phyloP scores from a whole-genome alignment of 371 early-diverging fungal species.

The Antonospora locustae region DNA sequence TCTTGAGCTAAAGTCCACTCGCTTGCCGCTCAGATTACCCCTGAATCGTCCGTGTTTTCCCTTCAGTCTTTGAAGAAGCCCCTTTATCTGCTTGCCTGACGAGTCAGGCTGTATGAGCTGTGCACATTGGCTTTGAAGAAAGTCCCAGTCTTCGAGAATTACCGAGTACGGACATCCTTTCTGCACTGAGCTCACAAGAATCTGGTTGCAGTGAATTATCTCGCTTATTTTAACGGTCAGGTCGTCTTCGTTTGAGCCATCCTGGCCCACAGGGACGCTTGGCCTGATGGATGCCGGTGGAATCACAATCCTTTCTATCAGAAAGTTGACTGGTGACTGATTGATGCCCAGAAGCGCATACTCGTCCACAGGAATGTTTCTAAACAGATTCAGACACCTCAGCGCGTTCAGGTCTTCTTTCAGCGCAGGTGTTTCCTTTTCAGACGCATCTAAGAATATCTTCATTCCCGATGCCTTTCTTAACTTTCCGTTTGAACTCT shows the following conservation, averaged over 20 bases:
- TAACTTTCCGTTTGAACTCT: conserved; percentile 65
- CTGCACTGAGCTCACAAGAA: conserved; percentile 66
- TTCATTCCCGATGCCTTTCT: conserved; percentile 86
- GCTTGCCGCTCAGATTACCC: conserved; percentile 94
- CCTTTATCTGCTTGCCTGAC: conserved; percentile 63
- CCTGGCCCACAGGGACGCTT: conserved; percentile 70
- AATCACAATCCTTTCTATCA: conserved; percentile 60
- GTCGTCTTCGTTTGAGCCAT: conserved; percentile 84
- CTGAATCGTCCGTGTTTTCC: conserved; percentile 98
- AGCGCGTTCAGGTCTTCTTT: conserved; percentile 80
- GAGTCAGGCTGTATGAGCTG: conserved; percentile 89
- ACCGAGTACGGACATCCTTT: conserved; percentile 64
- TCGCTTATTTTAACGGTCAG: conserved; percentile 89
- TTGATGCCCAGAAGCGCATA: conserved; percentile 28
- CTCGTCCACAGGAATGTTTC: conserved; percentile 62
- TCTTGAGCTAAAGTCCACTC: conserved; percentile 95
- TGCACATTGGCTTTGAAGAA: conserved; percentile 76
- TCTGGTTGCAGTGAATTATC: conserved; percentile 75
- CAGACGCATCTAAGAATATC: conserved; percentile 78
- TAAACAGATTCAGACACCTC: conserved; percentile 67
- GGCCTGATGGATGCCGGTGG: conserved; percentile 93
- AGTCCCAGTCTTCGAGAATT: conserved; percentile 81
- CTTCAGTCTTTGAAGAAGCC: conserved; percentile 87
- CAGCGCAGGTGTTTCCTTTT: conserved; percentile 62
- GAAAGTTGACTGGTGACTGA: conserved; percentile 27